Base-by-base conservation (phyloP, 2,329 filamentous ascomycete genomes). In the Clonostachys byssicola region DNA sequence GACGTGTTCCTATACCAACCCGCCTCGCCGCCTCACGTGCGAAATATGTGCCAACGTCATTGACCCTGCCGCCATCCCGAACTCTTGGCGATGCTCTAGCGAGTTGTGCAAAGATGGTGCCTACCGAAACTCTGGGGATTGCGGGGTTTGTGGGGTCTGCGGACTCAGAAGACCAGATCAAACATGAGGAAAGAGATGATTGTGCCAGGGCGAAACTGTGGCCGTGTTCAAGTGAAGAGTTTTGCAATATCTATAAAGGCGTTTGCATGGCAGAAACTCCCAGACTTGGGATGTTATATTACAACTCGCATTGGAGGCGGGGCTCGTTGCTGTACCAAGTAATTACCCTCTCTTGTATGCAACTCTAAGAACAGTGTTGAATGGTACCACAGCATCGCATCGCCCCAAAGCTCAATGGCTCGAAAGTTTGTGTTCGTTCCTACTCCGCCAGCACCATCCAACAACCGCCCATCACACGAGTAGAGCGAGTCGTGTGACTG, bases 51-150 rank as follows among this genome's bases (percentile, higher is more conserved):
- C 83, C 20, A 81, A 92, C 53, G 87, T 92, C 2, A 66, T 92
- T 3, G 72, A 79, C 41, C 65, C 73, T 1, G 58, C 66, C 1
- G 74, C 75, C 44, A 72, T 84, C 41, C 66, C 74, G 1, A 66
- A 71, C 16, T 66, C 77, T n/a, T 92, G 89, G 88, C 66, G 66
- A 43, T 92, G 88, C 60, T 62, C 60, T 40, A 80, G 75, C 52
- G 58, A 62, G 5, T 53, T 66, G 3, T 92, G 88, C 60, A 65
- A 65, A 49, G 72, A 66, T 12, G 78, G 73, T 42, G 50, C 56
- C 17, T 92, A 89, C 60, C 58, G 84, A 45, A 92, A 92, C 57
- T 75, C 85, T 12, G 80, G 77, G 2, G 87, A 92, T 61, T 81
- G 75, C 52, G 85, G 83, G 7, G 61, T 83, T 1, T 92, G 88